Evolutionary conservation across 2,329 filamentous ascomycete species (phyloP).

Genomic region (Endoconidiophora polonica): DNA sequence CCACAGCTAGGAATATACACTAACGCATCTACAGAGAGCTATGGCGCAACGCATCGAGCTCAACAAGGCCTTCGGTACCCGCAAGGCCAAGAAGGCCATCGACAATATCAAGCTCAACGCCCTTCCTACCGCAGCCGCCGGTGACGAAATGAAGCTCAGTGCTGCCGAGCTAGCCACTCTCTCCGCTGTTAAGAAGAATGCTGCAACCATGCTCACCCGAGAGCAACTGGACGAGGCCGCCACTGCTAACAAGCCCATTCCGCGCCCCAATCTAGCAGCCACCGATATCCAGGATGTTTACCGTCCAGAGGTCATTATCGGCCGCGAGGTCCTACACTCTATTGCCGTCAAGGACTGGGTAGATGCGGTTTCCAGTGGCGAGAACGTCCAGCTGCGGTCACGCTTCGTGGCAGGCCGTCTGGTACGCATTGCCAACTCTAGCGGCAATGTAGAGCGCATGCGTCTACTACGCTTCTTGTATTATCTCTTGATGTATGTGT

Average conservation of each 20-base stretch:
- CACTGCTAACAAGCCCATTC: constrained; percentile 56
- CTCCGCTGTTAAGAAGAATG: constrained; percentile 42
- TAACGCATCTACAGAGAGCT: constrained; percentile 29
- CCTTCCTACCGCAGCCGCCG: constrained; percentile 32
- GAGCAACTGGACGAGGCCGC: constrained; percentile 48
- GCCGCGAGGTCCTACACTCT: constrained; percentile 46
- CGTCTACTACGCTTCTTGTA: constrained; percentile 44
- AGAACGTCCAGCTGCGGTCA: constrained; percentile 39
- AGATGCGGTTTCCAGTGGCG: constrained; percentile 41
- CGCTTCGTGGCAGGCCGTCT: constrained; percentile 51
- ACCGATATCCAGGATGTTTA: constrained; percentile 58
- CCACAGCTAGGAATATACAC: not conserved
- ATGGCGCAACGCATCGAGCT: constrained; percentile 50
- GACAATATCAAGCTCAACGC: constrained; percentile 53
- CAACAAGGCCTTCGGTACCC: constrained; percentile 66
- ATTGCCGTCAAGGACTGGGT: constrained; percentile 62
- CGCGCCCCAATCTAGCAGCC: constrained; percentile 50
- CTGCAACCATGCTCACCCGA: constrained; percentile 48
- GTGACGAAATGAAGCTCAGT: constrained; percentile 33
- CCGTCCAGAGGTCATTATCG: constrained; percentile 47
- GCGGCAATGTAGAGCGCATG: constrained; percentile 34
- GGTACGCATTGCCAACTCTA: constrained; percentile 33
- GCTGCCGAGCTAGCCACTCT: constrained; percentile 43
- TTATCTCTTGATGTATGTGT: constrained; percentile 38
- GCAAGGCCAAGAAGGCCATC: constrained; percentile 69